These are phyloP conservation scores for Ophiostoma sp. DNA, from an alignment of 2,329 filamentous ascomycete genomes.

Conservation along the genomic window DNA sequence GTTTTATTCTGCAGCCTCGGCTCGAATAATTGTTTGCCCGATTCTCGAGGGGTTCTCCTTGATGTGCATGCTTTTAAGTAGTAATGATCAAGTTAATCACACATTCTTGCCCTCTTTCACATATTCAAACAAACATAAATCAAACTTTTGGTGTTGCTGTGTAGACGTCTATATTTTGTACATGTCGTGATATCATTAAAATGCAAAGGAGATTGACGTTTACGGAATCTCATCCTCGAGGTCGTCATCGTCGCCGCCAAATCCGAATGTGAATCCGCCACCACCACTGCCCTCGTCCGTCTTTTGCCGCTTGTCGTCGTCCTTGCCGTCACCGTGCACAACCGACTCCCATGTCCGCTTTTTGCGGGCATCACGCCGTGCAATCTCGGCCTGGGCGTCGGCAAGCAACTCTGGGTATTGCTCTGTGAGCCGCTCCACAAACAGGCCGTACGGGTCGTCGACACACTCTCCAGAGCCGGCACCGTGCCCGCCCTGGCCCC, in stretches of 20 bases:
- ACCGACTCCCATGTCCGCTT: constrained; percentile 87
- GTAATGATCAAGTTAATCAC: no score
- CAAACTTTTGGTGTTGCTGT: not conserved
- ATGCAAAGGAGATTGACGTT: not conserved
- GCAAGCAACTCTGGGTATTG: constrained; percentile 67
- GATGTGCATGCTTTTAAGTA: no score
- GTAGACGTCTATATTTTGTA: constrained; percentile 2
- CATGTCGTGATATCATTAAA: constrained; percentile 10
- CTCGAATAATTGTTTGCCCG: no score
- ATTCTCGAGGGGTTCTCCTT: no score
- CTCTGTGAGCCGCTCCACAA: constrained; percentile 66
- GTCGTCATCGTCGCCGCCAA: constrained; percentile 43
- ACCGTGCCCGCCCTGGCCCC: constrained; percentile 35
- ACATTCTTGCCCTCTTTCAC: no score
- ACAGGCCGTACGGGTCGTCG: constrained; percentile 70
- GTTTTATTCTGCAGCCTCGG: not conserved
- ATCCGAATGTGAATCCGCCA: constrained; percentile 60
- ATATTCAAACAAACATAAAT: not conserved
- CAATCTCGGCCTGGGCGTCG: constrained; percentile 59
- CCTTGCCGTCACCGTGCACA: constrained; percentile 49
- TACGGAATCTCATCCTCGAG: constrained; percentile 44
- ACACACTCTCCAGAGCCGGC: constrained; percentile 65
- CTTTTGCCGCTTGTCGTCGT: constrained; percentile 37
- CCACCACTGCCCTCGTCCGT: not conserved
- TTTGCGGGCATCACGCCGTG: constrained; percentile 61